Percentiles rank a stretch among this genome's conserved stretches.
Evolutionary conservation across 148 eudicot species (phyloP).

Genomic region (Fagopyrum tataricum): DNA sequence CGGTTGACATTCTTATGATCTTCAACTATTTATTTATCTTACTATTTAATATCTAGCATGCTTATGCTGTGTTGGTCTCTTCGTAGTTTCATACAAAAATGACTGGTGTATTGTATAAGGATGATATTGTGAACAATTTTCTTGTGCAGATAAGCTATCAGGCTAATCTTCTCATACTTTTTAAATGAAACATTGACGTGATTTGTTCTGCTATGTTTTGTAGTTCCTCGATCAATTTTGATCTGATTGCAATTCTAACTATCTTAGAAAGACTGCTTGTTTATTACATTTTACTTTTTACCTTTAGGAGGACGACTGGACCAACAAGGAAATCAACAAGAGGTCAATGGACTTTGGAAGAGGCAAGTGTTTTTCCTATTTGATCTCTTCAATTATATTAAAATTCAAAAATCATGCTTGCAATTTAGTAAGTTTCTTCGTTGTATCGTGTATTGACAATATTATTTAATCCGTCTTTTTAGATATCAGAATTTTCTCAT

Average conservation of each 20-base stretch:
- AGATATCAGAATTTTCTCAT: not conserved
- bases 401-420: not conserved
- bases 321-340: slow-evolving; percentile 6
- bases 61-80: not conserved
- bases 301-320: slow-evolving; percentile 8
- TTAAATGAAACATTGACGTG: not conserved
- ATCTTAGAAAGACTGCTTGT: not conserved
- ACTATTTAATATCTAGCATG: not conserved
- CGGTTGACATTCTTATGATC: not conserved
- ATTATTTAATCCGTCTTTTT: not conserved
- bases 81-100: not conserved
- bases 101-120: not conserved
- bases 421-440: not conserved
- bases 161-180: not conserved
- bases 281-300: not conserved
- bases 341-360: slow-evolving; percentile 3
- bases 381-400: not conserved
- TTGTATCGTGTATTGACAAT: not conserved
- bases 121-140: not conserved
- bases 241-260: not conserved
- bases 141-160: not conserved
- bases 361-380: not conserved
- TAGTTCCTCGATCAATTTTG: not conserved
- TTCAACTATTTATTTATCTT: not conserved
- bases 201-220: not conserved